Percentiles rank a stretch among this genome's conserved stretches.
Evolutionary conservation across 83 land plant genomes (phyloP).

Genomic region (Thuja plicata): DNA sequence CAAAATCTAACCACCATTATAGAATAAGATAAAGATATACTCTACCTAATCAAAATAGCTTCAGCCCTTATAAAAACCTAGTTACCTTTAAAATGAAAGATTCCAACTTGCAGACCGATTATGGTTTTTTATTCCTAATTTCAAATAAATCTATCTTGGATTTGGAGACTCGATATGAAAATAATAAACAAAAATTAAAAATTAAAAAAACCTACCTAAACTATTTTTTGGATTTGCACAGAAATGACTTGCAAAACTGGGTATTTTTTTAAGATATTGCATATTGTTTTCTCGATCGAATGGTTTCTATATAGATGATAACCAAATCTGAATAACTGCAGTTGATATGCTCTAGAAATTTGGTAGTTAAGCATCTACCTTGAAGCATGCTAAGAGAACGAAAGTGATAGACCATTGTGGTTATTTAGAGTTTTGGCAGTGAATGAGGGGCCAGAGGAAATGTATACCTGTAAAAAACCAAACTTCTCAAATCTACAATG

Average conservation of each 20-base stretch:
- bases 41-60: neutral
- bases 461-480: too few relatives aligned
- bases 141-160: neutral
- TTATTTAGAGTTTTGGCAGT: too few relatives aligned
- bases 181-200: neutral
- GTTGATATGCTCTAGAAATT: too few relatives aligned
- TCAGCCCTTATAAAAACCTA: neutral
- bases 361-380: too few relatives aligned
- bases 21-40: neutral
- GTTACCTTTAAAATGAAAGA: neutral
- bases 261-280: neutral
- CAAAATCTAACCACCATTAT: neutral
- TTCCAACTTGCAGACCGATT: neutral
- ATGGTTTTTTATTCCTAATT: too few relatives aligned
- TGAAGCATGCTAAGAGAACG: too few relatives aligned
- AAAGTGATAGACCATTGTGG: too few relatives aligned
- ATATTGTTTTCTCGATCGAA: neutral
- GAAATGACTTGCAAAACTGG: neutral
- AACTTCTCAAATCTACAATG: too few relatives aligned
- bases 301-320: neutral
- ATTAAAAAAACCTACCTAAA: neutral
- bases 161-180: neutral
- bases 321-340: too few relatives aligned
- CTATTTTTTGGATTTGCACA: neutral
- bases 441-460: too few relatives aligned